Percentiles rank a stretch among this genome's conserved stretches.
Conservation (phyloP, 2,329 filamentous ascomycete genomes). For the Neofusicoccum cordaticola region DNA sequence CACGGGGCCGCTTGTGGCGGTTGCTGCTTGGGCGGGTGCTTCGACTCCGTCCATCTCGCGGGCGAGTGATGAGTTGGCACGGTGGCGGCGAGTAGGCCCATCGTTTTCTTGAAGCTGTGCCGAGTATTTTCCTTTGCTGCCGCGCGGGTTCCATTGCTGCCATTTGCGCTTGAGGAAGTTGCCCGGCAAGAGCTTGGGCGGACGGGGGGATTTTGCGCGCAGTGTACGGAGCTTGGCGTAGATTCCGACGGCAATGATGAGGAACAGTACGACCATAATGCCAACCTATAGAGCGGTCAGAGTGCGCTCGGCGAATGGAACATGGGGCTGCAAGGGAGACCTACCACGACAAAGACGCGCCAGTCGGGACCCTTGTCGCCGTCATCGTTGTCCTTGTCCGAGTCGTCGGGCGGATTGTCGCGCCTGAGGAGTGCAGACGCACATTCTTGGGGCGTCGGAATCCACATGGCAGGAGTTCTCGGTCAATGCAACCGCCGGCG, state of each 20-base stretch:
- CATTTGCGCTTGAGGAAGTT: conserved; percentile 30
- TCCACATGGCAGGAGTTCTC: conserved; percentile 5
- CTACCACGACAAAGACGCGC: conserved; percentile 13
- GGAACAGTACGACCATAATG: conserved; percentile 13
- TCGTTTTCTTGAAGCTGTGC: conserved; percentile 27
- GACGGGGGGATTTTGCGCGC: conserved; percentile 8
- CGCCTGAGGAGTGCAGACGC: not conserved
- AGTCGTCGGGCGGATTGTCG: not conserved
- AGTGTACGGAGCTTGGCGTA: conserved; percentile 8
- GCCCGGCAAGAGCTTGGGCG: not conserved
- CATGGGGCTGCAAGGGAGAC: conserved; percentile 5
- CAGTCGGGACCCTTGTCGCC: conserved; percentile 8
- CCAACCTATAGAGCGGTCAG: conserved; percentile 1
- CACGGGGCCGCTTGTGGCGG: conserved; percentile 2
- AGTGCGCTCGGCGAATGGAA: not conserved
- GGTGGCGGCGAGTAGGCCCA: conserved; percentile 13
- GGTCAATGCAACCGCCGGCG: conserved; percentile 5
- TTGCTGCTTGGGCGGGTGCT: conserved; percentile 9
- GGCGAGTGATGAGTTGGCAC: conserved; percentile 20
- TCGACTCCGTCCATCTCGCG: conserved; percentile 18
- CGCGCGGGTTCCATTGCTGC: conserved; percentile 29
- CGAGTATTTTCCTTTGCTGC: conserved; percentile 29
- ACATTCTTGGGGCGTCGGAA: not conserved
- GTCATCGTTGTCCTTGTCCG: not conserved
- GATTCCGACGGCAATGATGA: conserved; percentile 7